Evolutionary conservation across 192 early-diverging fungal genomes (phyloP).

Genomic region (Pilaira anomala): DNA sequence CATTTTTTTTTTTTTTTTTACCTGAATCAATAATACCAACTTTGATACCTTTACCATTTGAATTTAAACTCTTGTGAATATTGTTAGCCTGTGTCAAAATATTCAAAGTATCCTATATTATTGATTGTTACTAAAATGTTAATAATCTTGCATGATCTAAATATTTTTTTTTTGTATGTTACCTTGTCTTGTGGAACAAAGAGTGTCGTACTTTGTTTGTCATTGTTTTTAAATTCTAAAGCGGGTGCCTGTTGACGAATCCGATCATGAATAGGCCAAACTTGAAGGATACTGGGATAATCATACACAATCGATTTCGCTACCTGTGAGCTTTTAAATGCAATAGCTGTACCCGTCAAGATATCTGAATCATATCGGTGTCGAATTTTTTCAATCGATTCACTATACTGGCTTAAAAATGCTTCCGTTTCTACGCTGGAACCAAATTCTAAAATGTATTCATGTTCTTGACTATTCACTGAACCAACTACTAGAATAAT

Average conservation of each 20-base stretch:
- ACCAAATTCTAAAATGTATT: constrained; percentile 6
- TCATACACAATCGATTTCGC: constrained; percentile 13
- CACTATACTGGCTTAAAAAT: constrained; percentile 5
- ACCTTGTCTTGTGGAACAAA: constrained; percentile 14
- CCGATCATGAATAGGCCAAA: constrained; percentile 27
- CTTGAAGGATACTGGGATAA: neutral
- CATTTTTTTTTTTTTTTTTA: constrained; percentile 2
- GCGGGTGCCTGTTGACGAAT: constrained; percentile 11
- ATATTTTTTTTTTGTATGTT: neutral
- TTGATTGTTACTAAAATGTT: no score
- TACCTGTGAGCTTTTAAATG: constrained; percentile 3
- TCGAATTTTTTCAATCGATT: constrained; percentile 1
- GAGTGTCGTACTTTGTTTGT: neutral
- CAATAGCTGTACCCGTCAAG: constrained; percentile 16
- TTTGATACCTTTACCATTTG: constrained; percentile 57
- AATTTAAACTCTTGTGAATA: constrained; percentile 43
- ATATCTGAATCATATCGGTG: constrained; percentile 22
- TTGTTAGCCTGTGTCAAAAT: constrained; percentile 48
- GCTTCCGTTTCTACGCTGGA: neutral
- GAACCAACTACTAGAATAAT: no score
- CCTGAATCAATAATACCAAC: constrained; percentile 70
- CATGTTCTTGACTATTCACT: no score
- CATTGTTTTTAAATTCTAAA: neutral
- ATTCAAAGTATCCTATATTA: constrained; percentile 30
- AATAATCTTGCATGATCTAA: neutral